These are phyloP conservation scores for Dioszegia aurantiaca DNA, from an alignment of 768 basidiomycete species.

Conservation along the genomic window DNA sequence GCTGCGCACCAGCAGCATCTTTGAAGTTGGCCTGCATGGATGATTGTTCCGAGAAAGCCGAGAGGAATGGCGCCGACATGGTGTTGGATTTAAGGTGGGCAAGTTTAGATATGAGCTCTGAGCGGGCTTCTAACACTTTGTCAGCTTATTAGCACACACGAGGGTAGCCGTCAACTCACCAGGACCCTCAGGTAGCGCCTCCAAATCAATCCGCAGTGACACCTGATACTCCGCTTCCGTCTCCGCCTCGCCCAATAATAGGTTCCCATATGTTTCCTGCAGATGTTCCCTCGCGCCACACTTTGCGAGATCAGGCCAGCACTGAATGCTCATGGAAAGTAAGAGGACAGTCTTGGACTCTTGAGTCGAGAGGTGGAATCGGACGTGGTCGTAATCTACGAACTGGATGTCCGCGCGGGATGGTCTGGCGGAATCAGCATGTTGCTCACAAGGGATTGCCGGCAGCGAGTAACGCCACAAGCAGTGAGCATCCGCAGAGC, in stretches of 20 bases:
- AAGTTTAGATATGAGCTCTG: conserved; percentile 73
- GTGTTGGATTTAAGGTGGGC: conserved; percentile 88
- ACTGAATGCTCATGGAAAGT: conserved; percentile 94
- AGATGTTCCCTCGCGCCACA: conserved; percentile 82
- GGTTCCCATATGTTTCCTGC: conserved; percentile 73
- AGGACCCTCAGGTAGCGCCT: conserved; percentile 72
- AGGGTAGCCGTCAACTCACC: conserved; percentile 61
- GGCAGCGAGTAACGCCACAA: too few relatives aligned
- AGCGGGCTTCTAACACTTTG: conserved; percentile 64
- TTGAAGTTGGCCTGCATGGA: conserved; percentile 62
- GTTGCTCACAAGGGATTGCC: too few relatives aligned
- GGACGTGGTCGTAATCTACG: conserved; percentile 95
- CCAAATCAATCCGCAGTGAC: conserved; percentile 80
- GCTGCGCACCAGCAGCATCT: conserved; percentile 57
- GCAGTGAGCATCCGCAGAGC: too few relatives aligned
- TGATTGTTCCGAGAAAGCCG: conserved; percentile 78
- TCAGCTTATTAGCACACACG: conserved; percentile 11
- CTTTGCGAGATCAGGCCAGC: conserved; percentile 87
- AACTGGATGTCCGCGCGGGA: conserved; percentile 89
- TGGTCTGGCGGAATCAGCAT: too few relatives aligned
- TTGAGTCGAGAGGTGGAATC: conserved; percentile 87
- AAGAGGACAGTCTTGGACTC: conserved; percentile 72
- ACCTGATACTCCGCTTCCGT: conserved; percentile 87
- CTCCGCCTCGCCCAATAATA: conserved; percentile 59
- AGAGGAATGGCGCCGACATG: conserved; percentile 89